These are phyloP conservation scores for Taxillus chinensis DNA, from an alignment of 164 flowering plant species.

Conservation along the genomic window DNA sequence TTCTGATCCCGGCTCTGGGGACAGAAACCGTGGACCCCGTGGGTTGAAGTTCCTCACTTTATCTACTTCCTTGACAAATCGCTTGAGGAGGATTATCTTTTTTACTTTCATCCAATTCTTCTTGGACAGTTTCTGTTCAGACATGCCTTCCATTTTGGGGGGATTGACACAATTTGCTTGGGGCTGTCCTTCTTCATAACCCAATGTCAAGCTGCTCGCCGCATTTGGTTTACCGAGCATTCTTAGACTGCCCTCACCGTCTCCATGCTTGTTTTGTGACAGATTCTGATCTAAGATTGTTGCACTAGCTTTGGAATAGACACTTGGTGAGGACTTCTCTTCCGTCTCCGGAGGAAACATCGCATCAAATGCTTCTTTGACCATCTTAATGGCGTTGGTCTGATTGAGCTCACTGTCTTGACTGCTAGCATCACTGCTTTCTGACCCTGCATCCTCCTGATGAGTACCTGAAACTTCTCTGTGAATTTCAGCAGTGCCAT, in stretches of 20 bases:
- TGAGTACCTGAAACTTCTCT: background rate
- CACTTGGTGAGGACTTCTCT: slow-evolving; percentile 30
- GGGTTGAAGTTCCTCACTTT: slow-evolving; percentile 27
- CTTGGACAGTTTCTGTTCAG: slow-evolving; percentile 14
- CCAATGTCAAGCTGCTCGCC: background rate
- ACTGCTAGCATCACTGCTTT: slow-evolving; percentile 9
- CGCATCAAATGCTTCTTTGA: slow-evolving; percentile 44
- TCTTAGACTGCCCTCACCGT: slow-evolving; percentile 1
- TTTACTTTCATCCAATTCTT: slow-evolving; percentile 49
- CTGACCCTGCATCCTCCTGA: slow-evolving; percentile 3
- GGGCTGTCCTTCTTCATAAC: slow-evolving; percentile 3
- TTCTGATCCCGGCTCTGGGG: slow-evolving; percentile 17
- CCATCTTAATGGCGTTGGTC: slow-evolving; percentile 34
- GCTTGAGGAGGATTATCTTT: slow-evolving; percentile 34
- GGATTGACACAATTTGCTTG: background rate
- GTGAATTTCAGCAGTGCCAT: slow-evolving; percentile 2
- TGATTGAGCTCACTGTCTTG: slow-evolving; percentile 13
- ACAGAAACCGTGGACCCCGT: slow-evolving; percentile 12
- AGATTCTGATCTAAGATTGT: slow-evolving; percentile 16
- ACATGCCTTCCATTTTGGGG: slow-evolving; percentile 5
- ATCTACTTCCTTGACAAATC: slow-evolving; percentile 48
- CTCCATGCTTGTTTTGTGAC: slow-evolving; percentile 5
- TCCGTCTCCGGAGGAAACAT: slow-evolving; percentile 36
- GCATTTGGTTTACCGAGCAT: background rate
- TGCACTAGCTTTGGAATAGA: slow-evolving; percentile 19